These are phyloP conservation scores for Quercus gilva DNA, from an alignment of 306 rosid species.

Conservation along the genomic window DNA sequence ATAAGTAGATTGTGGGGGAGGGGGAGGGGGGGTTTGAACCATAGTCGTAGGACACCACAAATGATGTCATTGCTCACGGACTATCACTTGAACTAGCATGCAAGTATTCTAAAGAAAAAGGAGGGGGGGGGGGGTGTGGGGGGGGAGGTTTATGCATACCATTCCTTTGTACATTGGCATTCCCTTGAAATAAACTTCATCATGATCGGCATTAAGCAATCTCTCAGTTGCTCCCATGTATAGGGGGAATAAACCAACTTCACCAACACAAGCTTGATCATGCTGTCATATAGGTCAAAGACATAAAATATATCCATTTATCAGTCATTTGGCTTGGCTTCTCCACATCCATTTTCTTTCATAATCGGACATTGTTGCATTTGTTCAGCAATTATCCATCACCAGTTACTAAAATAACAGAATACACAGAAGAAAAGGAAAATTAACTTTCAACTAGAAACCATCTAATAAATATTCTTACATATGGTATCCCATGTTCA, in stretches of 20 bases:
- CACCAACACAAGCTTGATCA: slow-evolving; percentile 73
- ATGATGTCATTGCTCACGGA: too few relatives aligned
- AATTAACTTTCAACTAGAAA: neutral
- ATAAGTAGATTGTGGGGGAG: neutral
- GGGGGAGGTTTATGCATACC: slow-evolving; percentile 30
- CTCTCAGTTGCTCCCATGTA: slow-evolving; percentile 68
- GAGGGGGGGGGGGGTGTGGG: too few relatives aligned
- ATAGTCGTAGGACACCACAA: too few relatives aligned
- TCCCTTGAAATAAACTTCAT: slow-evolving; percentile 71
- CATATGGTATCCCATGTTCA: slow-evolving; percentile 70
- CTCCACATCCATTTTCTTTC: neutral
- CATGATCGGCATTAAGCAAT: slow-evolving; percentile 71
- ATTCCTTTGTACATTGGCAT: slow-evolving; percentile 73
- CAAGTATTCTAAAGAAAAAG: too few relatives aligned
- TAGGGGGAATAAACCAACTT: slow-evolving; percentile 61
- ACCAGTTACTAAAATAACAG: neutral
- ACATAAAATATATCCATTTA: slow-evolving; percentile 7
- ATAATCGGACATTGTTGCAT: neutral
- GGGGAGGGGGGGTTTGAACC: too few relatives aligned
- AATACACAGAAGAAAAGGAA: neutral
- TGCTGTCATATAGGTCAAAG: slow-evolving; percentile 47
- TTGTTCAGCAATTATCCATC: neutral
- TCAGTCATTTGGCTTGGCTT: neutral
- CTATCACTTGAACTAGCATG: too few relatives aligned
- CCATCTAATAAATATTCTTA: slow-evolving; percentile 21